Conservation (phyloP, 768 basidiomycete species). For the Astraeus odoratus region DNA sequence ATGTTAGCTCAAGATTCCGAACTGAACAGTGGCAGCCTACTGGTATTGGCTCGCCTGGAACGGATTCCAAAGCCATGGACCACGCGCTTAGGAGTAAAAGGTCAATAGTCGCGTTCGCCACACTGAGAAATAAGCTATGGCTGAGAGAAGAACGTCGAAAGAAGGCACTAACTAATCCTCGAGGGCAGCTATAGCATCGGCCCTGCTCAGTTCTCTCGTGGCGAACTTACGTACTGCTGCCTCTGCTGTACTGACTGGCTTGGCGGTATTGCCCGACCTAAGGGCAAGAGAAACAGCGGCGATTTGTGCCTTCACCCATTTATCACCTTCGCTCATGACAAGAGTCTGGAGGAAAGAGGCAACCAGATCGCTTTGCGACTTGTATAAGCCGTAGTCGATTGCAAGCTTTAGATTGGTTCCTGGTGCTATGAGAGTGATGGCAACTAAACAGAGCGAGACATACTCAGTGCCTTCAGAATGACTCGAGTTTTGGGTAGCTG, state of each 20-base stretch:
- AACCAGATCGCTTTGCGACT: constrained; percentile 75
- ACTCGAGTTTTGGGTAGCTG: constrained; percentile 57
- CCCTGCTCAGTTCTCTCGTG: constrained; percentile 77
- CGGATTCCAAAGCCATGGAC: constrained; percentile 52
- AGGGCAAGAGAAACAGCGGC: constrained; percentile 65
- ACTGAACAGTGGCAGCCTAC: constrained; percentile 34
- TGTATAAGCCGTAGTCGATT: constrained; percentile 81
- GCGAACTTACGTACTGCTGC: constrained; percentile 80
- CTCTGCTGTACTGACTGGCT: constrained; percentile 72
- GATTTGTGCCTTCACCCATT: constrained; percentile 74
- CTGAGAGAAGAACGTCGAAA: neutral
- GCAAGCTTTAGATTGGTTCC: constrained; percentile 86
- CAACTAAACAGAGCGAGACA: constrained; percentile 61
- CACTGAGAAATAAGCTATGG: constrained; percentile 33
- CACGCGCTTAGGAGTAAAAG: constrained; percentile 78
- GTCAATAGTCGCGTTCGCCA: constrained; percentile 87
- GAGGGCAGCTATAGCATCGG: constrained; percentile 67
- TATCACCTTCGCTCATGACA: constrained; percentile 94
- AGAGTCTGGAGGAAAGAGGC: constrained; percentile 92
- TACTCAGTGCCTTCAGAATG: constrained; percentile 75
- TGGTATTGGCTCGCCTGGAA: constrained; percentile 64
- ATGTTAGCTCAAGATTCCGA: constrained; percentile 1
- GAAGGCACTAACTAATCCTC: constrained; percentile 77
- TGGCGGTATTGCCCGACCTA: constrained; percentile 55
- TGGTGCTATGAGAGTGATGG: constrained; percentile 60